A percentile compares a stretch with the other conserved stretches of the same genome.
phyloP scores from a whole-genome alignment of 305 asterid species.

The Fraxinus angustifolia region DNA sequence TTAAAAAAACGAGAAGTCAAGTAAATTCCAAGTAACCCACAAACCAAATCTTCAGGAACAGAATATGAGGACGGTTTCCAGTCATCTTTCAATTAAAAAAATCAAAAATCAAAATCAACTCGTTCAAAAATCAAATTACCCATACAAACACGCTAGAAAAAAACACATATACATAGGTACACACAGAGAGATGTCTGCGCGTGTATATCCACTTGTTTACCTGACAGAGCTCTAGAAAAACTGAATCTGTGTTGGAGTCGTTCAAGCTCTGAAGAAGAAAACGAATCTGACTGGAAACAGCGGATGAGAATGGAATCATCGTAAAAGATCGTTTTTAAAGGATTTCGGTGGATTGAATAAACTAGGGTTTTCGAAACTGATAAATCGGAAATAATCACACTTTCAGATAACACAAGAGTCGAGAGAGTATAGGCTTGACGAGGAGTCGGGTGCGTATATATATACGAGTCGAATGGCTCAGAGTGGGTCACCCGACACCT shows the following conservation, averaged over 20 bases:
- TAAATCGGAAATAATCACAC: neutral
- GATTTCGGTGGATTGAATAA: neutral
- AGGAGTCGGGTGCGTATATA: neutral
- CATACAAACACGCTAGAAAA: neutral
- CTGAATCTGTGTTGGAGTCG: slow-evolving; percentile 72
- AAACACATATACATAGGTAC: neutral
- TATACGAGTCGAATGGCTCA: neutral
- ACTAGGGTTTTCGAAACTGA: neutral
- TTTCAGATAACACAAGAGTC: neutral
- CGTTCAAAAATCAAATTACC: neutral
- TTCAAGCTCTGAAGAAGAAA: slow-evolving; percentile 65
- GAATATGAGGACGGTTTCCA: neutral
- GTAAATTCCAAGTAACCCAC: neutral
- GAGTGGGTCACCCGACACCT: neutral
- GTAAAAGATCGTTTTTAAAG: neutral
- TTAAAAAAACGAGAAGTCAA: neutral
- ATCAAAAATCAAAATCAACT: neutral
- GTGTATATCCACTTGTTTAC: slow-evolving; percentile 23
- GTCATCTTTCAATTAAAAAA: neutral
- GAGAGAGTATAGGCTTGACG: neutral
- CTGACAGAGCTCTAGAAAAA: slow-evolving; percentile 71
- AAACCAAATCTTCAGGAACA: neutral
- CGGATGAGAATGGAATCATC: slow-evolving; percentile 68
- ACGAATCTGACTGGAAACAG: slow-evolving; percentile 62
- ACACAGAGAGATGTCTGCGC: neutral